Conservation (phyloP, 2,329 filamentous ascomycete genomes). For the Rhinocladiella mackenziei region DNA sequence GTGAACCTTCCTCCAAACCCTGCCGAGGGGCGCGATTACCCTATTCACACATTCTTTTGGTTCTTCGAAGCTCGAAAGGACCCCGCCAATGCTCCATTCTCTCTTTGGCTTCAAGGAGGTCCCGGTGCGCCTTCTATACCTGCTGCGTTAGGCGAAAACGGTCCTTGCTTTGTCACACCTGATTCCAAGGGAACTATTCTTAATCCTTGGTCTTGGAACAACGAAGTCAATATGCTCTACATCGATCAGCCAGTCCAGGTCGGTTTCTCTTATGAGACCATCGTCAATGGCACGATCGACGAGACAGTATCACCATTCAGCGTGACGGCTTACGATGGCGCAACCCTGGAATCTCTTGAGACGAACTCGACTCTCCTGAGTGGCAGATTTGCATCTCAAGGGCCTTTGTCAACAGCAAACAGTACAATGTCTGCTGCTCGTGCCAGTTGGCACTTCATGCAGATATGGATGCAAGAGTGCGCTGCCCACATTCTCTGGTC, state of each 20-base stretch:
- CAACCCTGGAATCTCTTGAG: slow-evolving; percentile 35
- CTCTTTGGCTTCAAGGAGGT: slow-evolving; percentile 47
- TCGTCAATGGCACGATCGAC: slow-evolving; percentile 41
- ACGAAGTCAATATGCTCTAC: slow-evolving; percentile 54
- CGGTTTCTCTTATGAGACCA: slow-evolving; percentile 53
- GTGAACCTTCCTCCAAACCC: slow-evolving; percentile 52
- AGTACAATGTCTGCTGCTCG: slow-evolving; percentile 44
- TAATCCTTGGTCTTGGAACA: slow-evolving; percentile 62
- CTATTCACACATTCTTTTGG: slow-evolving; percentile 56
- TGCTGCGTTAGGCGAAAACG: slow-evolving; percentile 50
- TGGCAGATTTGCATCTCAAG: slow-evolving; percentile 50
- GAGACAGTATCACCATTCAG: slow-evolving; percentile 31
- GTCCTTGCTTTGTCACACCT: slow-evolving; percentile 50
- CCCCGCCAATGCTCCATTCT: slow-evolving; percentile 42
- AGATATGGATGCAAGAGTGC: slow-evolving; percentile 51
- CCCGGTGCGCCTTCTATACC: slow-evolving; percentile 55
- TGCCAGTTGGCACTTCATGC: slow-evolving; percentile 52
- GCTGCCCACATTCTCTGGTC: too few relatives aligned
- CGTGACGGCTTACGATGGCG: slow-evolving; percentile 29
- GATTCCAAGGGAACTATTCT: slow-evolving; percentile 49
- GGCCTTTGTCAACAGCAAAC: slow-evolving; percentile 33
- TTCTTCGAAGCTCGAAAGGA: slow-evolving; percentile 48
- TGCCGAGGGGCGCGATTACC: slow-evolving; percentile 47
- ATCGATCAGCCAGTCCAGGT: slow-evolving; percentile 62
- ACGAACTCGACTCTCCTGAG: slow-evolving; percentile 52